Conservation (phyloP, 345 rosid genomes). For the Pugionium cornutum region DNA sequence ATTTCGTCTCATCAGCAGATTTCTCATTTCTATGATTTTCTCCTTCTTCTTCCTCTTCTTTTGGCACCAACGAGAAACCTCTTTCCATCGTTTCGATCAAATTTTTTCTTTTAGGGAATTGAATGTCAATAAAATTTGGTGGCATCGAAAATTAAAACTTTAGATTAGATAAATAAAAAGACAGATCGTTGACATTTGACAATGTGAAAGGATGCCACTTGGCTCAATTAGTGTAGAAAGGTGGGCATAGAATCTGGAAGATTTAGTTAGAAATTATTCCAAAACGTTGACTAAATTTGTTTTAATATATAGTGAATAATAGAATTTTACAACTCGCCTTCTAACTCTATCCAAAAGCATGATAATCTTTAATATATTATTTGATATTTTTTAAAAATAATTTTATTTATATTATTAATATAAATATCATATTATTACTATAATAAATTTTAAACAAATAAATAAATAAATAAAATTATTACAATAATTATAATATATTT, state of each 20-base stretch:
- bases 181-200: not conserved
- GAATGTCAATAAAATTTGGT: not conserved
- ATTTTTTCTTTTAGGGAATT: not conserved
- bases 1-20: slow-evolving; percentile 5
- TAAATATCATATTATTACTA: too few relatives aligned
- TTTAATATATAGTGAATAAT: too few relatives aligned
- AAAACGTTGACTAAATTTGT: not conserved
- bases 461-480: too few relatives aligned
- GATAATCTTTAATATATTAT: too few relatives aligned
- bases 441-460: too few relatives aligned
- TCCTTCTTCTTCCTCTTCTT: slow-evolving; percentile 23
- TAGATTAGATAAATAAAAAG: not conserved
- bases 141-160: not conserved
- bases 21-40: not conserved
- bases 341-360: too few relatives aligned
- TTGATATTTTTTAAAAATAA: too few relatives aligned
- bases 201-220: not conserved
- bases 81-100: slow-evolving; percentile 20
- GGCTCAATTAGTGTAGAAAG: not conserved
- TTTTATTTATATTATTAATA: too few relatives aligned
- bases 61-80: slow-evolving; percentile 23
- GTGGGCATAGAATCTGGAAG: not conserved
- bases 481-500: too few relatives aligned
- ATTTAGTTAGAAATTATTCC: not conserved
- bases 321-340: too few relatives aligned